phyloP scores from a whole-genome alignment of 164 flowering plant genomes.

The Sedum album region DNA sequence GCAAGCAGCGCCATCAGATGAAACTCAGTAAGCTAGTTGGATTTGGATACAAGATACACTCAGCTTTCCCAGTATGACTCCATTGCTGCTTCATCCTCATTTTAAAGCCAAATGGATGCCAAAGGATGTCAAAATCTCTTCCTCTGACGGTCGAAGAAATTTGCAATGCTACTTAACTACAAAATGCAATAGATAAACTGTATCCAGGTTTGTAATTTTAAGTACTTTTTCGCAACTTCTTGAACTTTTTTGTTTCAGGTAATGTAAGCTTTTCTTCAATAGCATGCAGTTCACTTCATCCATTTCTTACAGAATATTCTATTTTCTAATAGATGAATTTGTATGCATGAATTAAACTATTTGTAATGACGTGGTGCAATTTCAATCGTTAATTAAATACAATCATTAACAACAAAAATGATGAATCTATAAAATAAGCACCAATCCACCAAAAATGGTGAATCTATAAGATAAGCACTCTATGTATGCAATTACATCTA shows the following conservation, averaged over 20 bases:
- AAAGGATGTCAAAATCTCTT: background rate
- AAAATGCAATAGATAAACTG: background rate
- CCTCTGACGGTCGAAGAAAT: background rate
- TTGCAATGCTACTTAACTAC: background rate
- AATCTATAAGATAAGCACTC: too few relatives aligned
- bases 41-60: slow-evolving; percentile 9
- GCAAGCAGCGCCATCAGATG: slow-evolving; percentile 21
- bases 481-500: background rate
- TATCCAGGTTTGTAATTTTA: background rate
- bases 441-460: too few relatives aligned
- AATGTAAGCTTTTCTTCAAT: background rate
- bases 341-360: too few relatives aligned
- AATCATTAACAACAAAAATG: too few relatives aligned
- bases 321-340: too few relatives aligned
- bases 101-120: slow-evolving; percentile 3
- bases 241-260: background rate
- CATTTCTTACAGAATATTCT: too few relatives aligned
- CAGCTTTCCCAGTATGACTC: slow-evolving; percentile 66
- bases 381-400: too few relatives aligned
- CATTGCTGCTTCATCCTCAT: background rate
- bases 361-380: too few relatives aligned
- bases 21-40: slow-evolving; percentile 27
- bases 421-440: too few relatives aligned
- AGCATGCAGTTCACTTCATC: slow-evolving; percentile 2
- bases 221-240: background rate